Evolutionary conservation across 352 stramenopile genomes (phyloP), one percentile per base, ranked within the genome.

Genomic region (Aphanomyces astaci): DNA sequence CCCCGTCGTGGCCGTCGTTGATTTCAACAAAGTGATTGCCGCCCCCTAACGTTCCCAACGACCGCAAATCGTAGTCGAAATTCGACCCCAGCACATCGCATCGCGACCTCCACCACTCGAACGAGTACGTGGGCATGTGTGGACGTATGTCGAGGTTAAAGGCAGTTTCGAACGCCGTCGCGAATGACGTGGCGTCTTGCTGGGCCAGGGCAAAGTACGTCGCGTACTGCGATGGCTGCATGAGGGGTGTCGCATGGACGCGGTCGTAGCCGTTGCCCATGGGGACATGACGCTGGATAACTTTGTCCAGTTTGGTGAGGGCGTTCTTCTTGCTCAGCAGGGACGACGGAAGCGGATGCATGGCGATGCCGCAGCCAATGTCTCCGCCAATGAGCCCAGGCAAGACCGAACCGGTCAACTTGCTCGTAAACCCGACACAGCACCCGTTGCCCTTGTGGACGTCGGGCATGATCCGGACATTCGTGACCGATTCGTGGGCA

Each of bases 361-460:
- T 59, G 17, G 72, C 72, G 30, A 77, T 68, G 33, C 72, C 72
- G 43, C 72, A 77, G n/a, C 72, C 72, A 63, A 77, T 77, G 67
- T 77, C 72, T 0, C 73, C 72, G 40, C 72, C 72, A 11, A 77
- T 66, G 24, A 68, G 64, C 46, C 73, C 73, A 17, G 72, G 72
- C 46, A 68, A 68, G 17, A 77, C 55, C 46, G 60, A 67, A 15
- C 66, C 24, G 27, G 72, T 70, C 22, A 36, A 33, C n/a, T 66
- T 60, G 56, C 71, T 75, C 19, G 73, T 71, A 13, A 71, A 73
- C 7, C 72, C 72, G 25, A 77, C 71, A 17, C 68, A 71, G 32
- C 71, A 71, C 3, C 72, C 72, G 49, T 77, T 75, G 40, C 72
- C 72, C n/a, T 75, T 32, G 48, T 75, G 72, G 22, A 49, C 69